These are phyloP conservation scores for Colletotrichum truncatum DNA, from an alignment of 2,329 filamentous ascomycete species.

Conservation along the genomic window DNA sequence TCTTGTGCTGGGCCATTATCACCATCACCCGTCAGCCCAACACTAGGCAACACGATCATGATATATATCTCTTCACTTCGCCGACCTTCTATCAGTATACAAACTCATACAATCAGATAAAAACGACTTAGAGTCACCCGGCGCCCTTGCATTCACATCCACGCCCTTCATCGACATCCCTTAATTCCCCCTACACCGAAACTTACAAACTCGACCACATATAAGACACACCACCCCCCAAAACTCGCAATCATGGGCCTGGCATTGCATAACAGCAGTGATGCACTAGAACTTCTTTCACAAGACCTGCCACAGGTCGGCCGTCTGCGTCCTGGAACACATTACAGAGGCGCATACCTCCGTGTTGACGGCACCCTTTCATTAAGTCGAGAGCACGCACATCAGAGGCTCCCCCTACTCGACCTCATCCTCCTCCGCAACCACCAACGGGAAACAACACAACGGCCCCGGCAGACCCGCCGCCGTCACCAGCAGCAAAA, in stretches of 20 bases:
- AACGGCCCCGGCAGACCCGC: neutral
- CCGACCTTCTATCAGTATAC: neutral
- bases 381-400: neutral
- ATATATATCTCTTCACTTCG: constrained; percentile 17
- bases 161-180: neutral
- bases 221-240: neutral
- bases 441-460: neutral
- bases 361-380: constrained; percentile 6
- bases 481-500: neutral
- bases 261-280: constrained; percentile 5
- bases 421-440: constrained; percentile 19
- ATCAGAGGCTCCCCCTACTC: constrained; percentile 13
- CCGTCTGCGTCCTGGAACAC: neutral
- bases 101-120: neutral
- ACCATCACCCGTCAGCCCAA: neutral
- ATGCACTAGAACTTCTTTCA: constrained; percentile 15
- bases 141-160: constrained; percentile 1
- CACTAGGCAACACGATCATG: neutral
- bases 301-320: constrained; percentile 12
- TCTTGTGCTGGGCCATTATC: neutral
- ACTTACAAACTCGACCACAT: neutral
- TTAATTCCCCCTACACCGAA: neutral
- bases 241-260: constrained; percentile 8
- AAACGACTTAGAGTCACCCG: neutral
- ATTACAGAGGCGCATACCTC: constrained; percentile 15